A percentile compares a stretch with the other conserved stretches of the same genome.
phyloP scores from a whole-genome alignment of 495 filamentous ascomycete species.

The Oidiodendron maius region DNA sequence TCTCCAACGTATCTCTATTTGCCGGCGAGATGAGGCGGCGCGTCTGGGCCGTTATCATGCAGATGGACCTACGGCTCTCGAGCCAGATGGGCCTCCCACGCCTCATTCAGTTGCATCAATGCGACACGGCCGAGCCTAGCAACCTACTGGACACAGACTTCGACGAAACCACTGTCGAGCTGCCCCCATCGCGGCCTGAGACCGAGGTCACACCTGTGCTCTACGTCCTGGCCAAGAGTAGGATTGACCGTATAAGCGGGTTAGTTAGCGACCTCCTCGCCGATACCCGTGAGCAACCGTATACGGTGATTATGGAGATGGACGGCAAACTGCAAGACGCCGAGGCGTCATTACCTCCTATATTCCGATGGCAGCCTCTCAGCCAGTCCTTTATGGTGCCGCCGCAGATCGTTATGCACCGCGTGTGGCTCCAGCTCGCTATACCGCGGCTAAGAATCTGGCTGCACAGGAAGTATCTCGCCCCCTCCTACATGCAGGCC shows the following conservation, averaged over 20 bases:
- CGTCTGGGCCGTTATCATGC: conserved; percentile 20
- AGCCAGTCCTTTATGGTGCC: conserved; percentile 56
- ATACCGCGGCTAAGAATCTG: conserved; percentile 68
- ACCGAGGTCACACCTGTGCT: conserved; percentile 35
- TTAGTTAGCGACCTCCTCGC: conserved; percentile 31
- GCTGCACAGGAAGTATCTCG: conserved; percentile 66
- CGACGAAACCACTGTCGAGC: conserved; percentile 29
- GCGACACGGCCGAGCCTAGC: conserved; percentile 35
- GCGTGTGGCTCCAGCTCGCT: conserved; percentile 60
- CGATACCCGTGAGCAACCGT: conserved; percentile 33
- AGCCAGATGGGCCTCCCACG: conserved; percentile 47
- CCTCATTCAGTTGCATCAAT: conserved; percentile 38
- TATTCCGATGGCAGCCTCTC: conserved; percentile 32
- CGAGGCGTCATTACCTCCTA: conserved; percentile 14
- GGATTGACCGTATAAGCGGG: conserved; percentile 5
- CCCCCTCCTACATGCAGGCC: conserved; percentile 45
- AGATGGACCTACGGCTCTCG: conserved; percentile 32
- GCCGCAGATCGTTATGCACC: conserved; percentile 57
- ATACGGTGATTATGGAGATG: conserved; percentile 61
- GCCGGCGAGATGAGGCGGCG: conserved; percentile 30
- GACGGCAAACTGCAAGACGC: conserved; percentile 33
- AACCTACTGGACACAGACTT: conserved; percentile 47
- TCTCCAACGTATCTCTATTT: conserved; percentile 21
- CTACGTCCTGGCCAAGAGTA: conserved; percentile 15
- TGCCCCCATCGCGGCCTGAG: conserved; percentile 35